A percentile compares a stretch with the other conserved stretches of the same genome.
Conservation (phyloP, 352 stramenopile species). For the Thraustotheca clavata region DNA sequence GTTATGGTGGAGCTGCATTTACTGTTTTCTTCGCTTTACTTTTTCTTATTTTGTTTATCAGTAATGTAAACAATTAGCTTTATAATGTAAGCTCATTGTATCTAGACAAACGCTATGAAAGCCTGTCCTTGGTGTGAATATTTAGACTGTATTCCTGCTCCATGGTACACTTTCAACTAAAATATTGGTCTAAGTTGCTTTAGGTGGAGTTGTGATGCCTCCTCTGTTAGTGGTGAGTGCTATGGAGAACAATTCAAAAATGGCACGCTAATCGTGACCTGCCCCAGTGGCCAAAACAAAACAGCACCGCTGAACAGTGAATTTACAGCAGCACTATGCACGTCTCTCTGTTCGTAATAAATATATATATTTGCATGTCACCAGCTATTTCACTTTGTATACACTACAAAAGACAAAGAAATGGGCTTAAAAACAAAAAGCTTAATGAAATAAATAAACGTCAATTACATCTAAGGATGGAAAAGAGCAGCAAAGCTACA, state of each 20-base stretch:
- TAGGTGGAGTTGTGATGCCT: conserved; percentile 14
- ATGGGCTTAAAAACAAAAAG: background rate
- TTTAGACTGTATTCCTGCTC: conserved; percentile 12
- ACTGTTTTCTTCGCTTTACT: background rate
- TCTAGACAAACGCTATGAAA: conserved; percentile 6
- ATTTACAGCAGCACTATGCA: conserved; percentile 12
- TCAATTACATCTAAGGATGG: background rate
- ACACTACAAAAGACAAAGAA: background rate
- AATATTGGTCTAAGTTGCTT: background rate
- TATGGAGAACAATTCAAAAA: conserved; percentile 14
- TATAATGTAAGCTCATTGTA: background rate
- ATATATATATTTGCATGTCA: background rate
- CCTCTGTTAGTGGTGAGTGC: background rate
- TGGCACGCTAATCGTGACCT: conserved; percentile 15
- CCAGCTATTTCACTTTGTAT: background rate
- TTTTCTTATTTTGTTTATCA: conserved; percentile 9
- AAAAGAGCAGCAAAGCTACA: conserved; percentile 17
- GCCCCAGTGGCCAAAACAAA: conserved; percentile 1
- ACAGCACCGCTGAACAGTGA: background rate
- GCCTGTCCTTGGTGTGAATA: conserved; percentile 21
- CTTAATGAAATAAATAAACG: background rate
- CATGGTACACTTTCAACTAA: background rate
- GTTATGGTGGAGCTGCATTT: background rate
- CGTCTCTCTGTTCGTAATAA: background rate
- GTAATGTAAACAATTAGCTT: background rate